Evolutionary conservation across 2,329 filamentous ascomycete genomes (phyloP).

Genomic region (Ophiostoma himal-ulmi): DNA sequence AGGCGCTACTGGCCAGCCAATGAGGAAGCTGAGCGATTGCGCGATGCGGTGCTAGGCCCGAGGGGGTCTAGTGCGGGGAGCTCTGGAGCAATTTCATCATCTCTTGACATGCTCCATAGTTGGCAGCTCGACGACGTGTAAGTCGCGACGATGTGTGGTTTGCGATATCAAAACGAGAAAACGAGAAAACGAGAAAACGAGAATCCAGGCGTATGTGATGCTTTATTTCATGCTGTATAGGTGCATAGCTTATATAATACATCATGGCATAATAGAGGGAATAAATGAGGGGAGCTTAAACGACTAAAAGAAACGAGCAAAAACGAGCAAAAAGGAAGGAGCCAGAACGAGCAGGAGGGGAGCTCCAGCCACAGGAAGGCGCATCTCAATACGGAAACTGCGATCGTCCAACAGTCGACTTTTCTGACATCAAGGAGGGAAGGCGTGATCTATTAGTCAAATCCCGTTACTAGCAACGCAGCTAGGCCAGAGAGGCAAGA

Average conservation of each 20-base stretch:
- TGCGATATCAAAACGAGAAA: not conserved
- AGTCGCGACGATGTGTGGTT: not conserved
- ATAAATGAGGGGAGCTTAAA: too few species aligned
- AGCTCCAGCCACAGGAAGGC: not conserved
- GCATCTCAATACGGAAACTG: not conserved
- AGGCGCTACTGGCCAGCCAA: conserved; percentile 18
- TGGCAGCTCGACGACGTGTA: conserved; percentile 5
- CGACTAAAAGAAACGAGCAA: not conserved
- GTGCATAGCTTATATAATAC: not conserved
- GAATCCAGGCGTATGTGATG: too few species aligned
- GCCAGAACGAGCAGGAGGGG: not conserved
- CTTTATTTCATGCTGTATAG: not conserved
- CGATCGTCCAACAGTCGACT: conserved; percentile 1
- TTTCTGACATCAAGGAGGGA: conserved; percentile 16
- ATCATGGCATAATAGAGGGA: not conserved
- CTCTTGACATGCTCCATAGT: not conserved
- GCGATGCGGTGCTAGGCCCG: conserved; percentile 25
- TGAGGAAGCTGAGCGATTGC: conserved; percentile 23
- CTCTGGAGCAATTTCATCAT: conserved; percentile 15
- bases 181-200: too few species aligned
- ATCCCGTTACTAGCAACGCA: conserved; percentile 19
- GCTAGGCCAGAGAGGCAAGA: not conserved
- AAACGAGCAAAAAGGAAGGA: not conserved
- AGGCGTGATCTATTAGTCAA: conserved; percentile 27
- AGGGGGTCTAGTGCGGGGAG: conserved; percentile 25